These are phyloP conservation scores for Candida anutae DNA, from an alignment of 1,139 yeast species.

Conservation along the genomic window DNA sequence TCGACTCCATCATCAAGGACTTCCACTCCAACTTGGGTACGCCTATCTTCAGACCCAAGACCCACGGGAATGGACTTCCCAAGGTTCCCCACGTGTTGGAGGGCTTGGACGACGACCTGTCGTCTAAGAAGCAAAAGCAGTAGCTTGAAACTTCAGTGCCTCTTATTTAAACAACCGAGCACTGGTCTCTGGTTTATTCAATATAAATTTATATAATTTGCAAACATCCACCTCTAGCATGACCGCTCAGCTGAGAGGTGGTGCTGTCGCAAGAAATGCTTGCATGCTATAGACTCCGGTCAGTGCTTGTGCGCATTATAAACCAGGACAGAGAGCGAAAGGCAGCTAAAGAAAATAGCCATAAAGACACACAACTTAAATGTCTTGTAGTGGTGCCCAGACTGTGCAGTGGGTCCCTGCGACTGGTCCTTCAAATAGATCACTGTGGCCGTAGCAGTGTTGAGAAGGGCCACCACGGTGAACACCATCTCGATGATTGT, in stretches of 20 bases:
- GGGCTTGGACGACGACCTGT: conserved; percentile 10
- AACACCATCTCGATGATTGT: conserved; percentile 10
- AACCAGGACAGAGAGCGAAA: conserved; percentile 8
- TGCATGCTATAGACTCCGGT: no score
- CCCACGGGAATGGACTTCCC: conserved; percentile 6
- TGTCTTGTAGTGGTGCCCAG: conserved; percentile 16
- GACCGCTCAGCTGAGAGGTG: no score
- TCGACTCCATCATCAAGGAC: conserved; percentile 91
- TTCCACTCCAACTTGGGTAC: conserved; percentile 63
- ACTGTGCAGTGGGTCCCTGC: conserved; percentile 11
- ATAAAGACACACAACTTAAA: conserved; percentile 16
- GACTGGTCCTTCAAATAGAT: conserved; percentile 13
- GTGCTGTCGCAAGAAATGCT: no score
- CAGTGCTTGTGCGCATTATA: neutral
- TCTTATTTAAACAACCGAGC: no score
- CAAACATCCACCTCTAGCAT: no score
- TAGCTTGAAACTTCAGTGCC: neutral
- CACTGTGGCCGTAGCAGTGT: conserved; percentile 13
- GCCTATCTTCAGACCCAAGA: conserved; percentile 15
- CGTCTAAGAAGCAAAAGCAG: conserved; percentile 1
- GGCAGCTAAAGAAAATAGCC: conserved; percentile 16
- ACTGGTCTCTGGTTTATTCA: no score
- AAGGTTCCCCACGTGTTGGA: conserved; percentile 14
- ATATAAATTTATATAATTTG: no score
- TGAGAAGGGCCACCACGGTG: conserved; percentile 16